Evolutionary conservation across 805 yeast species (phyloP).

Genomic region (Torulaspora franciscae): DNA sequence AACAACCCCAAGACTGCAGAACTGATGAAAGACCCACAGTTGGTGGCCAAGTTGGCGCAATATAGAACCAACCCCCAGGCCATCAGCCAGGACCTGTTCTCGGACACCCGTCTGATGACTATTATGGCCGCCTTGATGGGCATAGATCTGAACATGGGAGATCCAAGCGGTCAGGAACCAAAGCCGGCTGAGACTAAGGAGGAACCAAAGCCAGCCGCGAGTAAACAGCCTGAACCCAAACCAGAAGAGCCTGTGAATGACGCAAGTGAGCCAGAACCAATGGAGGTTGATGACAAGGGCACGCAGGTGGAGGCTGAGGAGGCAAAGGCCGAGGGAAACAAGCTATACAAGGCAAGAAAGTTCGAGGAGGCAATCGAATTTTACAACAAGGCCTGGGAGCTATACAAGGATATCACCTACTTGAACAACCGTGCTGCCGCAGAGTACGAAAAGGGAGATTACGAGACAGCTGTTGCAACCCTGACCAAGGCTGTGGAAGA

Average conservation of each 20-base stretch:
- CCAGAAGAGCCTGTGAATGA: slow-evolving; percentile 28
- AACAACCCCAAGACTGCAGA: slow-evolving; percentile 84
- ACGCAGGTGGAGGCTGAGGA: slow-evolving; percentile 54
- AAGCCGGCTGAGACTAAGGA: slow-evolving; percentile 27
- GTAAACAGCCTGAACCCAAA: slow-evolving; percentile 24
- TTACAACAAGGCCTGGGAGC: slow-evolving; percentile 82
- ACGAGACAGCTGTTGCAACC: slow-evolving; percentile 75
- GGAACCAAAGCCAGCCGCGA: slow-evolving; percentile 23
- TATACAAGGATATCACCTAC: slow-evolving; percentile 79
- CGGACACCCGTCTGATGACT: slow-evolving; percentile 84
- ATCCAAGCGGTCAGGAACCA: slow-evolving; percentile 27
- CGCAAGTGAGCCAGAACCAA: slow-evolving; percentile 37
- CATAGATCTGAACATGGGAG: slow-evolving; percentile 57
- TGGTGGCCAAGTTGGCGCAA: slow-evolving; percentile 59
- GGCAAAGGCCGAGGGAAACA: slow-evolving; percentile 81
- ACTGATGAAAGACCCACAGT: slow-evolving; percentile 78
- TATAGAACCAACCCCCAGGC: slow-evolving; percentile 70
- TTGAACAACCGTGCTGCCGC: slow-evolving; percentile 98
- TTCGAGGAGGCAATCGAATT: slow-evolving; percentile 89
- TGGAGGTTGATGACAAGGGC: slow-evolving; percentile 35
- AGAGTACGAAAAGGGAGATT: slow-evolving; percentile 91
- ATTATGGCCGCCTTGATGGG: slow-evolving; percentile 84
- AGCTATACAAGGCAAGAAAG: slow-evolving; percentile 75
- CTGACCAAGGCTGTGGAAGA: slow-evolving; percentile 79
- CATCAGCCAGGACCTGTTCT: slow-evolving; percentile 60